A percentile compares a stretch with the other conserved stretches of the same genome.
Evolutionary conservation across 1,284 basidiomycete genomes (phyloP).

Genomic region (Ceratorhiza oryzae-sativae): DNA sequence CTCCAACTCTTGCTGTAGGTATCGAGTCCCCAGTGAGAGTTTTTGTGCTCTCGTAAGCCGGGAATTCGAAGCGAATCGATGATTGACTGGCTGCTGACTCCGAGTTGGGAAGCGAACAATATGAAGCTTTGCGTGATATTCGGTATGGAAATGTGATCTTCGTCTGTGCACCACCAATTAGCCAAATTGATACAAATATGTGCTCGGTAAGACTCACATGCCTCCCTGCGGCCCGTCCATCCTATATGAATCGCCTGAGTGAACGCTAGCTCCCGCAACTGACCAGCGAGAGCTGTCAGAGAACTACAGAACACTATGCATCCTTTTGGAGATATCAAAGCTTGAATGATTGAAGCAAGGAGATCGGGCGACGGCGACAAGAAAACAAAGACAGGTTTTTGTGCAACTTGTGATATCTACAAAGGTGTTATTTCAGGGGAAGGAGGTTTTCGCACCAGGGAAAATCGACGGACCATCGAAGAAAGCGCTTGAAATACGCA

Average conservation of each 20-base stretch:
- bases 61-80: neutral
- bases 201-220: conserved; percentile 3
- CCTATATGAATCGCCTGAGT: conserved; percentile 2
- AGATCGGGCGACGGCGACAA: neutral
- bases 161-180: neutral
- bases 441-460: neutral
- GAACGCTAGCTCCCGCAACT: neutral
- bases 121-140: neutral
- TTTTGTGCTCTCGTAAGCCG: neutral
- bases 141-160: neutral
- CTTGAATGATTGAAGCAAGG: neutral
- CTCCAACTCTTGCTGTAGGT: neutral
- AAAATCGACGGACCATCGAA: neutral
- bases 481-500: neutral
- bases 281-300: neutral
- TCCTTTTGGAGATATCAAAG: neutral
- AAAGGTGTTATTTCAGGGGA: neutral
- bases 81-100: neutral
- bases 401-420: neutral
- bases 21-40: neutral
- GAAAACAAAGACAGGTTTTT: neutral
- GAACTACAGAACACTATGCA: neutral
- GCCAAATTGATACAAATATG: neutral
- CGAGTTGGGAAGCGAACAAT: neutral
- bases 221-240: neutral